A percentile compares a stretch with the other conserved stretches of the same genome.
Conservation (phyloP, 768 basidiomycete species). For the Boletus fagicola region DNA sequence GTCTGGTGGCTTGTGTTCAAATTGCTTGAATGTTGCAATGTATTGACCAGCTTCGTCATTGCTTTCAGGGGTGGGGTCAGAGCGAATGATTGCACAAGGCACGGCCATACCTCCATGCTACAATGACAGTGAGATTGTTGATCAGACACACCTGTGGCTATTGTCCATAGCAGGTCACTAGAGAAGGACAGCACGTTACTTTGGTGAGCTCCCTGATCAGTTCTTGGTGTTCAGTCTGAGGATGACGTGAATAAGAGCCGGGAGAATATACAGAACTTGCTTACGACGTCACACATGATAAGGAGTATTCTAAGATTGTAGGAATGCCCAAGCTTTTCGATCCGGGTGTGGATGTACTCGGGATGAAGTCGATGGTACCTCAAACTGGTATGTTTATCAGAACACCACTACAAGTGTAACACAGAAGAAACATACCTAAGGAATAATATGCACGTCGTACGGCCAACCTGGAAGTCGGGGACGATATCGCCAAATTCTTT, state of each 20-base stretch:
- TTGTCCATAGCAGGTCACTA: slow-evolving; percentile 1
- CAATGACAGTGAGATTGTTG: slow-evolving; percentile 90
- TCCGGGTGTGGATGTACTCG: slow-evolving; percentile 91
- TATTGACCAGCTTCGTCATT: slow-evolving; percentile 92
- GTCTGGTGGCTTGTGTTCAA: slow-evolving; percentile 90
- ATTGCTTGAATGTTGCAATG: slow-evolving; percentile 87
- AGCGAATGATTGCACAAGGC: background rate
- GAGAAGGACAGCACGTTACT: slow-evolving; percentile 35
- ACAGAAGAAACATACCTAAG: slow-evolving; percentile 58
- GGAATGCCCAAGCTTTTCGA: slow-evolving; percentile 77
- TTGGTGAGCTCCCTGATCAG: slow-evolving; percentile 92
- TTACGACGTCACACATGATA: slow-evolving; percentile 87
- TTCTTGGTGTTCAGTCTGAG: slow-evolving; percentile 88
- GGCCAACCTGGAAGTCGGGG: slow-evolving; percentile 93
- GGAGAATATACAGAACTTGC: slow-evolving; percentile 29
- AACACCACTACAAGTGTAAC: background rate
- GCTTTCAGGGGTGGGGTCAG: slow-evolving; percentile 39
- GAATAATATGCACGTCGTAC: slow-evolving; percentile 89
- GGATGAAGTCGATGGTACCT: slow-evolving; percentile 96
- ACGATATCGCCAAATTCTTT: slow-evolving; percentile 95
- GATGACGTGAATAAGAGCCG: background rate
- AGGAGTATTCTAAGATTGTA: slow-evolving; percentile 86
- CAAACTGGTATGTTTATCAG: slow-evolving; percentile 48
- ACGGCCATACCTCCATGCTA: slow-evolving; percentile 78
- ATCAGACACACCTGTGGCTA: slow-evolving; percentile 69